Percentiles rank a stretch among this genome's conserved stretches.
Evolutionary conservation across 106 monocot species (phyloP).

Genomic region (Posidonia australis): DNA sequence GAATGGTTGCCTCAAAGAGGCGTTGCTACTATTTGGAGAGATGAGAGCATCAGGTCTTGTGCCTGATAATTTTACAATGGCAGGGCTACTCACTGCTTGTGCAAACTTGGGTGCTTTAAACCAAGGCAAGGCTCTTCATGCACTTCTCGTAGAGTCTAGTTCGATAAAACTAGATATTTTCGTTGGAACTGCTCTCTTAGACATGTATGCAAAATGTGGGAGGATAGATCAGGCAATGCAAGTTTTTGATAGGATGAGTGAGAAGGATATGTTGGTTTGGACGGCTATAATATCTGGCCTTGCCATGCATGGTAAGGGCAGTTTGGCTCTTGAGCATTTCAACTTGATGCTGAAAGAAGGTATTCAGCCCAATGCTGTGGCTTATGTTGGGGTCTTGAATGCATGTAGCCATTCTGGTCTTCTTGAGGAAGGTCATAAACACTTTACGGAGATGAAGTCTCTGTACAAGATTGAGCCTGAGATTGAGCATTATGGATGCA

Average conservation of each 20-base stretch:
- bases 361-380: conserved; percentile 44
- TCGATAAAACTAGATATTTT: conserved; percentile 29
- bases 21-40: conserved; percentile 35
- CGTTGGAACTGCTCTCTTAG: conserved; percentile 49
- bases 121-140: conserved; percentile 52
- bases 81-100: conserved; percentile 53
- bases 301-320: conserved; percentile 59
- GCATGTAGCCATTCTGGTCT: conserved; percentile 81
- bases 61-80: conserved; percentile 57
- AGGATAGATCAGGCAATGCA: conserved; percentile 43
- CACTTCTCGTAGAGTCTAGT: conserved; percentile 27
- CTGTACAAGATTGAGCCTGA: conserved; percentile 46
- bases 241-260: conserved; percentile 39
- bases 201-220: conserved; percentile 87
- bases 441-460: conserved; percentile 53
- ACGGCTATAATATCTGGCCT: conserved; percentile 51
- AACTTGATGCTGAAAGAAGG: conserved; percentile 36
- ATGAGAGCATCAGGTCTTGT: conserved; percentile 24
- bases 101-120: conserved; percentile 42
- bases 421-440: conserved; percentile 29
- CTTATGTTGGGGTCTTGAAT: conserved; percentile 54
- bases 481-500: conserved; percentile 85
- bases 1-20: conserved; percentile 34
- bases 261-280: conserved; percentile 49
- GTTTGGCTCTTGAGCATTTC: conserved; percentile 46